Conservation (phyloP, 352 stramenopile genomes). For the Phytophthora citrophthora region DNA sequence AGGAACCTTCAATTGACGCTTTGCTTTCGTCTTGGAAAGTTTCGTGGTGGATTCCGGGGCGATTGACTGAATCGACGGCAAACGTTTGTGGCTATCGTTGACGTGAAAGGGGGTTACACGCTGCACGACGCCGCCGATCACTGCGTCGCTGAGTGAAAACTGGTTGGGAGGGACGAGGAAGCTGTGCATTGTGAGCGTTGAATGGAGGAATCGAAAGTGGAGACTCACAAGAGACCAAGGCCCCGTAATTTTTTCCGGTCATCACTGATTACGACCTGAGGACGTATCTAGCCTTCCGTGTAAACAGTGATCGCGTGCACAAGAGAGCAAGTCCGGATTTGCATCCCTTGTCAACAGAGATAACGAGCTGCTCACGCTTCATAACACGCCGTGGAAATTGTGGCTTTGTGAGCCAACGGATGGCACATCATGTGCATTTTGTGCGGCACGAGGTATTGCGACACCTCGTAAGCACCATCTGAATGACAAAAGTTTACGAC, state of each 20-base stretch:
- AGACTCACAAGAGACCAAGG: slow-evolving; percentile 2
- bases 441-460: too few relatives aligned
- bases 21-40: background rate
- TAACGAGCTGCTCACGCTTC: slow-evolving; percentile 14
- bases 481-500: too few relatives aligned
- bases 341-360: slow-evolving; percentile 1
- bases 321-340: background rate
- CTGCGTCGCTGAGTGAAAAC: slow-evolving; percentile 1
- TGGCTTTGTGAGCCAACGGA: too few relatives aligned
- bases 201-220: slow-evolving; percentile 7
- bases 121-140: slow-evolving; percentile 4
- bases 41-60: background rate
- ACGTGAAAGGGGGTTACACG: slow-evolving; percentile 4
- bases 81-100: slow-evolving; percentile 1
- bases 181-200: slow-evolving; percentile 6
- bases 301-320: too few relatives aligned
- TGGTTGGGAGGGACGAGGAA: slow-evolving; percentile 10
- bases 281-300: too few relatives aligned
- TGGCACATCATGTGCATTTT: too few relatives aligned
- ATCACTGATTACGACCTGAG: slow-evolving; percentile 10
- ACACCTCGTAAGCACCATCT: too few relatives aligned
- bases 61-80: background rate
- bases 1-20: slow-evolving; percentile 5
- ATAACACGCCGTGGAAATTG: background rate
- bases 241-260: slow-evolving; percentile 3